phyloP scores from a whole-genome alignment of 176 grass and related monocot species.

The Calamus simplicifolius region DNA sequence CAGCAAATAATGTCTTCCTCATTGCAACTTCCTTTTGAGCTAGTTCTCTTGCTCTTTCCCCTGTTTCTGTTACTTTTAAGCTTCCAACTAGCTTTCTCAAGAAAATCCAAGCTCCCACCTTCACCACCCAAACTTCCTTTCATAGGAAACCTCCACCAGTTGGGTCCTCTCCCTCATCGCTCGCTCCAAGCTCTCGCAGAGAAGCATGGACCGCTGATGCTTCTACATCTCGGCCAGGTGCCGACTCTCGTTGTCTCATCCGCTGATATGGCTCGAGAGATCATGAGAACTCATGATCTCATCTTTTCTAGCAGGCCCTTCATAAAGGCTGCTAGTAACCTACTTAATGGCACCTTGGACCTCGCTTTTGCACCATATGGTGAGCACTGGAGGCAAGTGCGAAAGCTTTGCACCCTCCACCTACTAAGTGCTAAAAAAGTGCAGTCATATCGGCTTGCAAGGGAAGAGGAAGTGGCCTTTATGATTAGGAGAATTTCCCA shows the following conservation, averaged over 20 bases:
- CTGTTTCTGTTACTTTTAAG: not conserved
- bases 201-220: constrained; percentile 20
- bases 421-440: constrained; percentile 3
- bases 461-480: constrained; percentile 9
- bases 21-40: too few relatives aligned
- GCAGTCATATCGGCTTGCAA: constrained; percentile 2
- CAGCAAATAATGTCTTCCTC: too few relatives aligned
- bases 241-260: constrained; percentile 10
- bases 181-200: constrained; percentile 14
- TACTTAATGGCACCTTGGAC: not conserved
- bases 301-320: constrained; percentile 12
- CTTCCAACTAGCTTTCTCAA: not conserved
- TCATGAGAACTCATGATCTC: constrained; percentile 22
- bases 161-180: constrained; percentile 9
- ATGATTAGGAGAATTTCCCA: not conserved
- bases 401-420: constrained; percentile 12
- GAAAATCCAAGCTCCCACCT: constrained; percentile 1
- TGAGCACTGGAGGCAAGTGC: constrained; percentile 19
- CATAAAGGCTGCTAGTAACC: not conserved
- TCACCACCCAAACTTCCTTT: constrained; percentile 22
- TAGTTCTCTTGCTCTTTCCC: not conserved
- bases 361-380: constrained; percentile 11
- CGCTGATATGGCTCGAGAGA: constrained; percentile 10
- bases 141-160: constrained; percentile 24
- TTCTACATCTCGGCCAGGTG: constrained; percentile 2